Percentiles rank a stretch among this genome's conserved stretches.
These are phyloP conservation scores for Aspergillus piperis DNA, from an alignment of 2,329 filamentous ascomycete genomes.

Conservation along the genomic window DNA sequence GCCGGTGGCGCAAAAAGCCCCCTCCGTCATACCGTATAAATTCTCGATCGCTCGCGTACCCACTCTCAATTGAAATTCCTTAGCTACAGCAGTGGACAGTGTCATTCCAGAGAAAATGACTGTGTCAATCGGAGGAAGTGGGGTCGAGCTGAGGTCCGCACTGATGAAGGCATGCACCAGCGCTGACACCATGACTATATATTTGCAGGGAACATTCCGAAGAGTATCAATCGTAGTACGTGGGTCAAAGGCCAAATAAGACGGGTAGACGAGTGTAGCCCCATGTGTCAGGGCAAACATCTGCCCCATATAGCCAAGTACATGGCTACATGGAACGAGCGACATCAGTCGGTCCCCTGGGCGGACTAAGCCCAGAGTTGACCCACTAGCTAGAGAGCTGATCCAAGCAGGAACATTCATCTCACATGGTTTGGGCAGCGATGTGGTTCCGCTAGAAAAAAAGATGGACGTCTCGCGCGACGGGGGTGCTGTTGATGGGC, in stretches of 20 bases:
- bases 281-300: not conserved
- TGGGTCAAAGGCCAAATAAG: not conserved
- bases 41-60: not conserved
- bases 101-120: not conserved
- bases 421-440: not conserved
- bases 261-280: not conserved
- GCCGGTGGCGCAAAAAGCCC: not conserved
- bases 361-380: not conserved
- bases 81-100: not conserved
- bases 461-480: not conserved
- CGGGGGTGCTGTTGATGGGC: not conserved
- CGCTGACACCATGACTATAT: not conserved
- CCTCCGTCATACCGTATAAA: constrained; percentile 1
- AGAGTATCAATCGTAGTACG: not conserved
- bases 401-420: not conserved
- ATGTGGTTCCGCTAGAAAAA: not conserved
- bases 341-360: not conserved
- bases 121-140: not conserved
- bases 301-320: not conserved
- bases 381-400: not conserved
- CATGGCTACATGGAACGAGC: not conserved
- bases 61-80: not conserved
- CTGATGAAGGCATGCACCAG: constrained; percentile 2
- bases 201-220: not conserved
- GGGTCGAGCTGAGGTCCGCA: not conserved